Evolutionary conservation across 805 yeast genomes (phyloP).

Genomic region (Yamadazyma scolyti): DNA sequence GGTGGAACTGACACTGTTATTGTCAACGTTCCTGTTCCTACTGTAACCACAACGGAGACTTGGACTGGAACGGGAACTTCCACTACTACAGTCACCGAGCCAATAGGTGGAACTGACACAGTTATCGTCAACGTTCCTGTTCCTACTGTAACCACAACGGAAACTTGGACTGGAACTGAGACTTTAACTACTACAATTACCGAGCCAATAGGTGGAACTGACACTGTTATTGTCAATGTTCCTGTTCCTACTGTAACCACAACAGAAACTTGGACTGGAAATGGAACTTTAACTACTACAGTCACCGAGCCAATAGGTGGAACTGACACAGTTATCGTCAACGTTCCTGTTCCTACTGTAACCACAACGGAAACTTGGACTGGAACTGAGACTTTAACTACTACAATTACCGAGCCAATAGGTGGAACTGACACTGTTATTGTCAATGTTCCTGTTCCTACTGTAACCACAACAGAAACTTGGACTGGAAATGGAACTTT

Average conservation of each 20-base stretch:
- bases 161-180: background rate
- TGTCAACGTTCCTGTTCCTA: slow-evolving; percentile 19
- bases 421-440: slow-evolving; percentile 10
- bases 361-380: slow-evolving; percentile 5
- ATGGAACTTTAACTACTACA: slow-evolving; percentile 1
- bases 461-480: too few relatives aligned
- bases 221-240: background rate
- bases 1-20: slow-evolving; percentile 18
- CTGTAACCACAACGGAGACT: slow-evolving; percentile 8
- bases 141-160: slow-evolving; percentile 3
- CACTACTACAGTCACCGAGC: slow-evolving; percentile 4
- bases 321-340: slow-evolving; percentile 1
- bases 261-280: background rate
- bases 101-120: background rate
- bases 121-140: slow-evolving; percentile 13
- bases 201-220: background rate
- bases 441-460: slow-evolving; percentile 5
- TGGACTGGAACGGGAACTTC: slow-evolving; percentile 9
- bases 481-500: too few relatives aligned
- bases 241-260: background rate
- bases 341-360: slow-evolving; percentile 2
- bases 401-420: slow-evolving; percentile 8
- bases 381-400: slow-evolving; percentile 5
- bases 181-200: background rate
- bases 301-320: background rate